Evolutionary conservation across 495 filamentous ascomycete species (phyloP), one percentile per base, ranked within the genome.

Genomic region (Acidiella bohemica): DNA sequence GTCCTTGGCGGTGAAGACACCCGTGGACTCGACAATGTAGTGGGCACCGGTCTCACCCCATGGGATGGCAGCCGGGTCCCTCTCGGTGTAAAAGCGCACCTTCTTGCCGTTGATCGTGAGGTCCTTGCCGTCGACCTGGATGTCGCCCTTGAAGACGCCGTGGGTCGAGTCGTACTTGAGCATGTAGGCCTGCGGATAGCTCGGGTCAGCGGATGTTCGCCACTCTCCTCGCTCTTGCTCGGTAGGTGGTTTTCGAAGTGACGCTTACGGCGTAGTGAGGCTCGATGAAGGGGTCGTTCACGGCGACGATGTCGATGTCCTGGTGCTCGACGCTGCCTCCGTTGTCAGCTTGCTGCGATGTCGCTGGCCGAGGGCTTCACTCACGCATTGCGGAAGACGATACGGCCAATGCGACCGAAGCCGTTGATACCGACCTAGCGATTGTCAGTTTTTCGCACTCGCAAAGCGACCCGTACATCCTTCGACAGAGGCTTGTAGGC

Each of bases 261-360:
- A 17, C 41, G 78, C 86, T 68, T 78, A 94, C 90, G 62, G 90
- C 90, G 67, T 97, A 97, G 65, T 88, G 72, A 53, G 81, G 72
- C 67, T 96, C 90, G 68, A 97, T 97, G 78, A 97, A 97, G 56
- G 90, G 90, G 61, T 97, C 90, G 72, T 97, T 97, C 71, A 94
- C 83, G 49, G 90, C 88, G 53, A 93, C 84, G 59, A 97, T 71
- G 44, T 93, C 71, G 56, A 95, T 78, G 43, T 85, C 81, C 46
- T 66, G 62, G 63, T 84, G 79, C 75, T 84, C 77, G 54, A 93
- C 59, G 60, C 88, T 87, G 63, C 17, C 8, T n/a, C 17, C 7
- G n/a, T n/a, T 8, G 20, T 73, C 32, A 37, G 32, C 23, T 5
- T 25, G 25, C 17, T 17, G 7, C 25, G 25, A 7, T 7, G 25